A percentile compares a stretch with the other conserved stretches of the same genome.
Conservation (phyloP, 2,329 filamentous ascomycete species). For the Penicillium sclerotigenum region DNA sequence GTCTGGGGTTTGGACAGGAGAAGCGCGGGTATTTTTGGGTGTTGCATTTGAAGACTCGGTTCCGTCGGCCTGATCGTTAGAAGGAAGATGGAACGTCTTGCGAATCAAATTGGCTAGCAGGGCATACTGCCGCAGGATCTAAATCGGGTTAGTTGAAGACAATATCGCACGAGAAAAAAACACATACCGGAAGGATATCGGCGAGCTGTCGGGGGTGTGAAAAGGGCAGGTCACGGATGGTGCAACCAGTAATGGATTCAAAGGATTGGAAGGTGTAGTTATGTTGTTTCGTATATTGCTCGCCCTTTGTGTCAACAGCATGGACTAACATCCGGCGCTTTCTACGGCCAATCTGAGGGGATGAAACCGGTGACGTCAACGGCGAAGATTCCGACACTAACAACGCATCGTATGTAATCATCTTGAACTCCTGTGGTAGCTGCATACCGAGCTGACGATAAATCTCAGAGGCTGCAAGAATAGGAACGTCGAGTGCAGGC, state of each 20-base stretch:
- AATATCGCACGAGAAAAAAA: background rate
- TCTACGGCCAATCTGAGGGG: slow-evolving; percentile 29
- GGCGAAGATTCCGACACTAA: slow-evolving; percentile 34
- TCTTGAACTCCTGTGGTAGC: slow-evolving; percentile 41
- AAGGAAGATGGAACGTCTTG: slow-evolving; percentile 31
- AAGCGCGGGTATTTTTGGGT: background rate
- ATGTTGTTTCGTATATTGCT: slow-evolving; percentile 34
- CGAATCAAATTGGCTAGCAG: slow-evolving; percentile 40
- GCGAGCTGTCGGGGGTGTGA: slow-evolving; percentile 46
- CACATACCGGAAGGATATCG: slow-evolving; percentile 42
- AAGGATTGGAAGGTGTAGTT: slow-evolving; percentile 45
- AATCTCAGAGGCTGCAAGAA: slow-evolving; percentile 41
- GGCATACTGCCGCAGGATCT: slow-evolving; percentile 47
- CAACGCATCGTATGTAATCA: slow-evolving; percentile 40
- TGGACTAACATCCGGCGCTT: slow-evolving; percentile 35
- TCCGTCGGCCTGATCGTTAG: slow-evolving; percentile 13
- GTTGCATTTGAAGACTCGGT: slow-evolving; percentile 7
- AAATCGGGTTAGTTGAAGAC: slow-evolving; percentile 1
- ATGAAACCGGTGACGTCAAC: slow-evolving; percentile 20
- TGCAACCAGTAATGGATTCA: slow-evolving; percentile 41
- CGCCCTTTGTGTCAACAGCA: slow-evolving; percentile 30
- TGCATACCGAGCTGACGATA: slow-evolving; percentile 41
- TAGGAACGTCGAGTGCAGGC: slow-evolving; percentile 43
- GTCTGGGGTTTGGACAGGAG: slow-evolving; percentile 8
- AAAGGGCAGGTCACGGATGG: slow-evolving; percentile 43